Evolutionary conservation across 2,329 filamentous ascomycete species (phyloP).

Genomic region (Fusarium ambrosium): DNA sequence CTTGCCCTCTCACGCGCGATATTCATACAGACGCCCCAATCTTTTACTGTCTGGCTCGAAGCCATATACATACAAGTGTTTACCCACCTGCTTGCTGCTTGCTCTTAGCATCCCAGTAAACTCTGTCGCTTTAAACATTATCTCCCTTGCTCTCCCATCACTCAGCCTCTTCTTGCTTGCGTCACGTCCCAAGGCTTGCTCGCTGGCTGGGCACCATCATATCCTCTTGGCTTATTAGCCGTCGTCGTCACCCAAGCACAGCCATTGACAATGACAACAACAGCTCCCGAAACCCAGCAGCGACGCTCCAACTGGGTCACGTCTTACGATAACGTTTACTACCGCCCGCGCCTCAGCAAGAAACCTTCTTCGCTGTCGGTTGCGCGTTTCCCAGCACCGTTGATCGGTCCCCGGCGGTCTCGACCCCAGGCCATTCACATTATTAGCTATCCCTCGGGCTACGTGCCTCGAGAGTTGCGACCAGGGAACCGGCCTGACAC

Average conservation of each 20-base stretch:
- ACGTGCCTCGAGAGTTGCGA: slow-evolving; percentile 61
- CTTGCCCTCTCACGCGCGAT: slow-evolving; percentile 23
- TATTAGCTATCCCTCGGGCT: slow-evolving; percentile 57
- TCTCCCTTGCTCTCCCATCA: slow-evolving; percentile 6
- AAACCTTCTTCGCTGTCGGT: slow-evolving; percentile 35
- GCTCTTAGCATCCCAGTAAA: background rate
- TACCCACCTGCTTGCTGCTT: background rate
- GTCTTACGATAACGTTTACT: slow-evolving; percentile 46
- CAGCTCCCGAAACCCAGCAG: slow-evolving; percentile 36
- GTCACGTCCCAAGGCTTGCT: slow-evolving; percentile 26
- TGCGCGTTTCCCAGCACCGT: slow-evolving; percentile 52
- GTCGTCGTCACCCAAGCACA: slow-evolving; percentile 35
- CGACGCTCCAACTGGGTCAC: slow-evolving; percentile 45
- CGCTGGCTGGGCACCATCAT: slow-evolving; percentile 40
- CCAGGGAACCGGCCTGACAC: slow-evolving; percentile 33
- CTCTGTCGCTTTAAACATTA: background rate
- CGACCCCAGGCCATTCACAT: slow-evolving; percentile 60
- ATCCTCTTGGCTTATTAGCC: slow-evolving; percentile 41
- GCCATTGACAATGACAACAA: slow-evolving; percentile 46
- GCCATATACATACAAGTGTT: slow-evolving; percentile 4
- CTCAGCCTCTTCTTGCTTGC: slow-evolving; percentile 4
- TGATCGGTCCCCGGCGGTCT: slow-evolving; percentile 56
- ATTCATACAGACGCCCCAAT: slow-evolving; percentile 6
- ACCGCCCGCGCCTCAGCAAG: slow-evolving; percentile 45
- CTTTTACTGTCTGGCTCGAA: slow-evolving; percentile 1